These are phyloP conservation scores for Skeletonema costatum DNA, from an alignment of 108 stramenopile genomes.

Conservation along the genomic window DNA sequence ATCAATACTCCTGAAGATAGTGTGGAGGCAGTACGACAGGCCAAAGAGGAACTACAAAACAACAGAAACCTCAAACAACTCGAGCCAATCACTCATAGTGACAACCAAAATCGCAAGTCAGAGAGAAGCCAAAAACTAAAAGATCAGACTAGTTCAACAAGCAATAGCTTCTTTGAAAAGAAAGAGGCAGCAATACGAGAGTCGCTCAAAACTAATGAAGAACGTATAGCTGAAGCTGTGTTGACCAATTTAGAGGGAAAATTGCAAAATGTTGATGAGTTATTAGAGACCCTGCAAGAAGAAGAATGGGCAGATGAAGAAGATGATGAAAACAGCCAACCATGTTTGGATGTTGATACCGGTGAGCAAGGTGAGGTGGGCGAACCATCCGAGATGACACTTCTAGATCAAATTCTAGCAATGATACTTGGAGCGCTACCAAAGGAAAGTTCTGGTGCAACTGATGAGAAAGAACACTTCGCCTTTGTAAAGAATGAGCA, in stretches of 20 bases:
- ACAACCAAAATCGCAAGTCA: conserved; percentile 25
- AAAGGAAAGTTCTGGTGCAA: conserved; percentile 19
- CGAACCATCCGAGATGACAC: conserved; percentile 18
- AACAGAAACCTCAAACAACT: conserved; percentile 9
- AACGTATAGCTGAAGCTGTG: conserved; percentile 45
- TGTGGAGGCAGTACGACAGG: background rate
- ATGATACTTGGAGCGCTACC: conserved; percentile 56
- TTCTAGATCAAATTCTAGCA: conserved; percentile 60
- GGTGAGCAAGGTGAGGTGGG: background rate
- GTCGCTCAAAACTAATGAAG: conserved; percentile 38
- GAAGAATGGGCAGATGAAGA: conserved; percentile 66
- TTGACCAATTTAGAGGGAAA: conserved; percentile 42
- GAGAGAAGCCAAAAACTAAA: background rate
- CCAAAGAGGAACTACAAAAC: background rate
- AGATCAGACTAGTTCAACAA: background rate
- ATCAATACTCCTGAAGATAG: conserved; percentile 11
- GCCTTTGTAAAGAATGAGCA: conserved; percentile 42
- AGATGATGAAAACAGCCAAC: conserved; percentile 19
- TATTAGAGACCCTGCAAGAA: conserved; percentile 55
- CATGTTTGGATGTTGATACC: background rate
- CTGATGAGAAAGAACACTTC: conserved; percentile 28
- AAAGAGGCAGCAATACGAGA: conserved; percentile 26
- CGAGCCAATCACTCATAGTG: conserved; percentile 27
- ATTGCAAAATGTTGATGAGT: conserved; percentile 50
- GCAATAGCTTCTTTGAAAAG: conserved; percentile 2